Base-by-base conservation (phyloP, 139 green algal genomes). In the Chlamydomonas schloesseri region DNA sequence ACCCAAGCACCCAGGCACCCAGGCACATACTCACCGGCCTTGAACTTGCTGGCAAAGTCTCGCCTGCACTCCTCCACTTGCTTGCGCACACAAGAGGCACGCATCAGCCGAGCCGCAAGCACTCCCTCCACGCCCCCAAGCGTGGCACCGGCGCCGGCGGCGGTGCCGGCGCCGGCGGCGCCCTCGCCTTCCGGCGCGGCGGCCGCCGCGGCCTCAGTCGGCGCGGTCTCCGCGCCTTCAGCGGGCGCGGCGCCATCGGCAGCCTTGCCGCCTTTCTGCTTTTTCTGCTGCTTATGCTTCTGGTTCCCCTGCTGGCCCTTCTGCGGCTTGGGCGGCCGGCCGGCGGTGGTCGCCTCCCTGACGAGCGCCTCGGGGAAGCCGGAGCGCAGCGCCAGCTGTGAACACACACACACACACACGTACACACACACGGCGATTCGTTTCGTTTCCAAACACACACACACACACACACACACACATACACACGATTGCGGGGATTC, bases 41-140 rank as follows among this genome's bases (percentile, higher is more conserved):
- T 58, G 28, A 82, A 82, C 57, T 82, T 82, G 75, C 24, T 58
- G 58, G 26, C 58, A 69, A 89, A 91, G 6, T 93, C 90, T 26
- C 17, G 47, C 5, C 60, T 21, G 47, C 77, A 62, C 50, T 84
- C 68, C 55, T 72, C 28, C 73, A 93, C 29, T 53, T 89, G 58
- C 64, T 89, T 89, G 21, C 70, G 62, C 57, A 93, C 90, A 78
- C 86, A 89, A 0, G 70, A 70, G 6, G 90, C 79, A 29, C 86
- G 69, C 37, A 93, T 55, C 83, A 93, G 80, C 29, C 90, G 83
- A 34, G 71, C 33, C 29, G 76, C 57, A 28, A 92, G 60, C 70
- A 89, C 82, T n/a, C 47, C 28, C 23, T 37, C 31, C 37, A 83
- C 47, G 26, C 55, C 31, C 20, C 62, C 10, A 36, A n/a, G n/a